Base-by-base conservation (phyloP, 2,329 filamentous ascomycete genomes). In the Aureobasidium sp. region DNA sequence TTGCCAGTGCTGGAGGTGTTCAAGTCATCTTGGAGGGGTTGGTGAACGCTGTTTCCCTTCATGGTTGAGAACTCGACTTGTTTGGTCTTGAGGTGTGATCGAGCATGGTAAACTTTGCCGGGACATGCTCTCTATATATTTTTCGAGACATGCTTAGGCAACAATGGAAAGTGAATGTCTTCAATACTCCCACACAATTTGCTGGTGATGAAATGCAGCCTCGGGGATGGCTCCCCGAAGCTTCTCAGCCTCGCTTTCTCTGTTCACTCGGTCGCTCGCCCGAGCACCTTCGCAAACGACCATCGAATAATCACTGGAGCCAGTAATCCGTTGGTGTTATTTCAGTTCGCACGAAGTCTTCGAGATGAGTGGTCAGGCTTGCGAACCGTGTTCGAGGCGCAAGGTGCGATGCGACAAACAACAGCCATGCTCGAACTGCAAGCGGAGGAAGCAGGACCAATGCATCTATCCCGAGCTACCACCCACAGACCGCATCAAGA, bases 391-490 rank as follows among this genome's bases (percentile, higher is more conserved):
- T 37, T 27, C 53, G 29, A 46, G 50, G 10, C 46, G 55, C 21
- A 57, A 57, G 17, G 55, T 62, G 8, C 57, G 57, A 23, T 62
- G 60, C 40, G 60, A 62, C 33, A 57, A 62, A 47, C 35, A 43
- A 21, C 27, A 38, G 11, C 60, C 60, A 19, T 53, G 46, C n/a
- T 62, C 57, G 13, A 42, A 49, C 9, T 59, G 57, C 29, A 59
- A 59, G 45, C 38, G 46, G 15, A 45, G 53, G 19, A 57, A 45
- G 40, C 53, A 57, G 25, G 53, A 57, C 17, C 35, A 43, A 43
- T 57, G 53, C 40, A 45, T 19, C 9, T 57, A 57, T 25, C 42
- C 53, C 35, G 53, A 57, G 13, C 15, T n/a, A 21, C 19, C 42
- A 11, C 38, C 53, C 10, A 45, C 15, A 17, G 53, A 57, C n/a